Percentiles rank a stretch among this genome's conserved stretches.
Evolutionary conservation across 164 flowering plant genomes (phyloP).

Genomic region (Liriodendron chinense): DNA sequence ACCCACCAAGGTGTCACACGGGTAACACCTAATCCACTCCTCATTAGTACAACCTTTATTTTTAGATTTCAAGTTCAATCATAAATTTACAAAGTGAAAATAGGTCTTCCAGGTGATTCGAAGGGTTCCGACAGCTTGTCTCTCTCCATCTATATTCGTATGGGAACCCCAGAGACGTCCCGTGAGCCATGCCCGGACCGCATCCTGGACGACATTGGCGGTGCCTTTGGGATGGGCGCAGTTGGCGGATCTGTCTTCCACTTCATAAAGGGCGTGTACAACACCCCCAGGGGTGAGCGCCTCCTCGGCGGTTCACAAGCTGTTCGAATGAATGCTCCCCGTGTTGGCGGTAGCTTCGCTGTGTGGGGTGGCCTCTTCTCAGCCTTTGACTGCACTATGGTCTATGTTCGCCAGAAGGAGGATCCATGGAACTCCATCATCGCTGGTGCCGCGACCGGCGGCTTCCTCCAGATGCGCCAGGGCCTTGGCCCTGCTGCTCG

Average conservation of each 20-base stretch:
- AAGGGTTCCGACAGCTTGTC: not conserved
- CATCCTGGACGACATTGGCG: constrained; percentile 80
- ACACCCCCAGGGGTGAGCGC: constrained; percentile 68
- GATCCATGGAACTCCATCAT: constrained; percentile 94
- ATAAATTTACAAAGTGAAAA: too few species aligned
- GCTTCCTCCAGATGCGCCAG: constrained; percentile 80
- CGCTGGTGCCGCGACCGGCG: constrained; percentile 89
- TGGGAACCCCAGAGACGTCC: constrained; percentile 80
- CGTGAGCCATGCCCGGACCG: constrained; percentile 88
- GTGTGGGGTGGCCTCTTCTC: constrained; percentile 93
- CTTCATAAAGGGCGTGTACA: constrained; percentile 65
- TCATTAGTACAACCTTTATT: too few species aligned
- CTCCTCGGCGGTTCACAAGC: constrained; percentile 69
- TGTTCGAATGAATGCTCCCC: constrained; percentile 81
- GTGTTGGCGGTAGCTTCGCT: constrained; percentile 83
- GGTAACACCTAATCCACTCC: too few species aligned
- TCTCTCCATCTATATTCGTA: constrained; percentile 6
- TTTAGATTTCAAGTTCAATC: too few species aligned
- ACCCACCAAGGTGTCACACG: too few species aligned
- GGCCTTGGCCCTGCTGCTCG: constrained; percentile 55
- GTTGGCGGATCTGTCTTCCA: constrained; percentile 86
- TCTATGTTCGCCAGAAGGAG: constrained; percentile 82
- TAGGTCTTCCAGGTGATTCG: not conserved
- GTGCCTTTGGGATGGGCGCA: constrained; percentile 90
- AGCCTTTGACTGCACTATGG: constrained; percentile 80